Conservation (phyloP, 306 rosid species). For the Abrus pulchellus region DNA sequence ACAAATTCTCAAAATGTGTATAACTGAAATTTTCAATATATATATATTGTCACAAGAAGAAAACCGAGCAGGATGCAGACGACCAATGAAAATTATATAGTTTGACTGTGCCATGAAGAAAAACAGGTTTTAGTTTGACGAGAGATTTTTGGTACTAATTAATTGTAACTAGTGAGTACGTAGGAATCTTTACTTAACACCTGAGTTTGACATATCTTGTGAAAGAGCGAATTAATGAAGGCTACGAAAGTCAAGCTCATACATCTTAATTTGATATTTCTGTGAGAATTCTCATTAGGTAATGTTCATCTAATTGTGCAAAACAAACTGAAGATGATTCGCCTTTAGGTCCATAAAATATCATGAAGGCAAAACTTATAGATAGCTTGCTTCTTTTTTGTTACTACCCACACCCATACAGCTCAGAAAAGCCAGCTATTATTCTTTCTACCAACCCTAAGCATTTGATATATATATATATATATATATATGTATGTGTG, state of each 20-base stretch:
- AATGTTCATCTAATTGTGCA: conserved; percentile 20
- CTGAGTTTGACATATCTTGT: conserved; percentile 12
- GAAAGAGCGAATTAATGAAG: neutral
- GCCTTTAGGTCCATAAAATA: neutral
- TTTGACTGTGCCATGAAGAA: conserved; percentile 6
- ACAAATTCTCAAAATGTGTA: neutral
- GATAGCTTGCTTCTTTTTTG: conserved; percentile 38
- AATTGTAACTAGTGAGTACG: neutral
- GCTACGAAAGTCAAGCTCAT: neutral
- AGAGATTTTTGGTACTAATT: neutral
- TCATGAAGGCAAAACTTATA: neutral
- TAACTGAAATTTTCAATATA: conserved; percentile 13
- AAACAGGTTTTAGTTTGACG: neutral
- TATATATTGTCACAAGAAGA: neutral
- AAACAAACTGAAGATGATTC: conserved; percentile 45
- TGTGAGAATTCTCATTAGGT: conserved; percentile 23
- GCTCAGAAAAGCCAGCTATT: conserved; percentile 34
- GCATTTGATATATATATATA: neutral
- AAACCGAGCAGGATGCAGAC: conserved; percentile 12
- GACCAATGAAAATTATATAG: conserved; percentile 3
- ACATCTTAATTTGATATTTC: conserved; percentile 10
- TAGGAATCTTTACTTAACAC: neutral
- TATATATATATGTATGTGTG: too few relatives aligned
- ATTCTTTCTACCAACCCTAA: conserved; percentile 24
- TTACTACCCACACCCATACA: conserved; percentile 26